A percentile compares a stretch with the other conserved stretches of the same genome.
Evolutionary conservation across 805 yeast genomes (phyloP).

Genomic region (Candida tibetensis): DNA sequence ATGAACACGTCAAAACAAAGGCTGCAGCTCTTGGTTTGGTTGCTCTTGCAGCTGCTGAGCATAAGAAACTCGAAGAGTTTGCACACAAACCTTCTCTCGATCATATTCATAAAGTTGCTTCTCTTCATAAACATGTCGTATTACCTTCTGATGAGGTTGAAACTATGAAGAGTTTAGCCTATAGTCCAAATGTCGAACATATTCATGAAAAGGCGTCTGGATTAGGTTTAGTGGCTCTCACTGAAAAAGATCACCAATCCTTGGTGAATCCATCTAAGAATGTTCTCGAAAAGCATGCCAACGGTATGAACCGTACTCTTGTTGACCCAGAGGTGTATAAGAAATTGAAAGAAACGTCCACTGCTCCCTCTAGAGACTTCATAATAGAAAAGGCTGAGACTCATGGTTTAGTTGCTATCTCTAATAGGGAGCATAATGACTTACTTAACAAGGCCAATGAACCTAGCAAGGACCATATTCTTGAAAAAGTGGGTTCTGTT

Average conservation of each 20-base stretch:
- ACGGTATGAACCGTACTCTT: conserved; percentile 7
- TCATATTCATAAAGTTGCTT: conserved; percentile 24
- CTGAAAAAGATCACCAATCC: conserved; percentile 10
- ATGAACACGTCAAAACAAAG: conserved; percentile 8
- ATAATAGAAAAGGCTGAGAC: conserved; percentile 10
- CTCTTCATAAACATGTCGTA: conserved; percentile 13
- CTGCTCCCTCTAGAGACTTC: conserved; percentile 13
- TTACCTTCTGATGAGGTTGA: conserved; percentile 13
- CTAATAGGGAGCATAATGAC: conserved; percentile 8
- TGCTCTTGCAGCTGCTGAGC: conserved; percentile 3
- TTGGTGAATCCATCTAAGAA: conserved; percentile 13
- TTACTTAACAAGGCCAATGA: conserved; percentile 13
- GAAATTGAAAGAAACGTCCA: conserved; percentile 14
- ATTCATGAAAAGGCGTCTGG: conserved; percentile 13
- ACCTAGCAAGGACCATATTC: conserved; percentile 14
- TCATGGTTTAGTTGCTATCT: conserved; percentile 9
- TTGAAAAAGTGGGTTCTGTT: conserved; percentile 10
- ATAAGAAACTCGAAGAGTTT: conserved; percentile 5
- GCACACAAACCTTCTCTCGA: conserved; percentile 7
- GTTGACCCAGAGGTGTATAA: conserved; percentile 9
- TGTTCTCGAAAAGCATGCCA: conserved; percentile 7
- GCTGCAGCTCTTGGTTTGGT: conserved; percentile 16
- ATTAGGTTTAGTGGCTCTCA: conserved; percentile 13
- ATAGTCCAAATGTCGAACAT: conserved; percentile 7
- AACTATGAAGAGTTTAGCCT: conserved; percentile 3